Evolutionary conservation across 148 eudicot genomes (phyloP), one percentile per base, ranked within the genome.

Genomic region (Spergularia bocconei): DNA sequence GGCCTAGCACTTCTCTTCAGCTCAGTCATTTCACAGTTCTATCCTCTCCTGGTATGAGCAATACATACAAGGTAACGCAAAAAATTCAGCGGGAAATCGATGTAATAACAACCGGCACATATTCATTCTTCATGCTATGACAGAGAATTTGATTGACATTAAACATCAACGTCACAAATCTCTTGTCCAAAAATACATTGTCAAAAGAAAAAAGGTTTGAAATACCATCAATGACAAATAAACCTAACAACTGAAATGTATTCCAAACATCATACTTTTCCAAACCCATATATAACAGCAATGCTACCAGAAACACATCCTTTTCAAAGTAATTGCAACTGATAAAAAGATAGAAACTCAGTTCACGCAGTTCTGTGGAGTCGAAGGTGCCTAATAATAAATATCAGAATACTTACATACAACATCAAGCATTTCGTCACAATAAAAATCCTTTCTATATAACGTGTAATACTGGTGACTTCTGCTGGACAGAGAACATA

Each of bases 1-100:
- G 92, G 77, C 69, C 83, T 74, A 13, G 80, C 80, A 73, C 88
- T 77, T 73, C 96, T 80, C 78, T 87, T 91, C 67, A 85, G 93
- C 76, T 91, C 91, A 80, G 89, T 89, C 98, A 88, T 86, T 71
- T 71, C 21, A 71, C 56, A 58, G 33, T 66, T 63, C 52, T 74
- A 82, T 51, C 75, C 71, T 82, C 63, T 33, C 59, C 84, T 77
- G 72, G 57, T 15, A 71, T 15, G 38, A 57, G 19, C 76, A n/a
- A 39, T 39, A 76, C 33, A 69, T 74, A 68, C 48, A 44, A 44
- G 48, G 9, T 3, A 1, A 44, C 0, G 10, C 4, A 44, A 44
- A 44, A 44, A 5, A 44, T 41, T 63, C 10, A 74, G 57, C 66
- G 19, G 4, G n/a, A 5, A 23, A 8, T 29, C 33, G 73, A 36